Evolutionary conservation across 2,329 filamentous ascomycete genomes (phyloP).

Genomic region (Colletotrichum sublineola): DNA sequence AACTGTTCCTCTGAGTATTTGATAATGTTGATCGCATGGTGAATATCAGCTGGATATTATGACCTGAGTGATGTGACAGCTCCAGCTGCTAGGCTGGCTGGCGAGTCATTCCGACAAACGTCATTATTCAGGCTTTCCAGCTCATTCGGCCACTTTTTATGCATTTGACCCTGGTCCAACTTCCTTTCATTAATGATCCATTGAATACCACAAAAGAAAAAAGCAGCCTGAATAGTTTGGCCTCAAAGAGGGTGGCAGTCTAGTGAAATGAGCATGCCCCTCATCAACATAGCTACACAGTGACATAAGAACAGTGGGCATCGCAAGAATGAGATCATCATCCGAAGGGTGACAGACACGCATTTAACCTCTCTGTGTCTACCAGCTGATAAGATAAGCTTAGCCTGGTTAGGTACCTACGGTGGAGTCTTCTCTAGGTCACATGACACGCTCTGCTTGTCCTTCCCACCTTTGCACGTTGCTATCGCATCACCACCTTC

Average conservation of each 20-base stretch:
- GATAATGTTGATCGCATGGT: neutral
- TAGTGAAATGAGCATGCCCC: neutral
- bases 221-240: neutral
- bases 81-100: neutral
- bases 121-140: conserved; percentile 15
- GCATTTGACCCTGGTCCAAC: neutral
- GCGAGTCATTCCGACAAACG: conserved; percentile 28
- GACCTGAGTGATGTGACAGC: neutral
- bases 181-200: neutral
- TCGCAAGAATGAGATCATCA: neutral
- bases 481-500: conserved; percentile 29
- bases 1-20: neutral
- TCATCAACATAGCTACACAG: neutral
- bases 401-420: conserved; percentile 8
- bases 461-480: conserved; percentile 36
- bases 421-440: neutral
- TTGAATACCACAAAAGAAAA: neutral
- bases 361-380: too few species aligned
- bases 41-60: too few species aligned
- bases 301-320: neutral
- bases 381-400: conserved; percentile 30
- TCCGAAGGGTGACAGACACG: neutral
- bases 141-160: neutral
- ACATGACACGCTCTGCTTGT: conserved; percentile 16
- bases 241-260: neutral